Percentiles rank a stretch among this genome's conserved stretches.
These are phyloP conservation scores for Tetracladium setigerum DNA, from an alignment of 495 filamentous ascomycete species.

Conservation along the genomic window DNA sequence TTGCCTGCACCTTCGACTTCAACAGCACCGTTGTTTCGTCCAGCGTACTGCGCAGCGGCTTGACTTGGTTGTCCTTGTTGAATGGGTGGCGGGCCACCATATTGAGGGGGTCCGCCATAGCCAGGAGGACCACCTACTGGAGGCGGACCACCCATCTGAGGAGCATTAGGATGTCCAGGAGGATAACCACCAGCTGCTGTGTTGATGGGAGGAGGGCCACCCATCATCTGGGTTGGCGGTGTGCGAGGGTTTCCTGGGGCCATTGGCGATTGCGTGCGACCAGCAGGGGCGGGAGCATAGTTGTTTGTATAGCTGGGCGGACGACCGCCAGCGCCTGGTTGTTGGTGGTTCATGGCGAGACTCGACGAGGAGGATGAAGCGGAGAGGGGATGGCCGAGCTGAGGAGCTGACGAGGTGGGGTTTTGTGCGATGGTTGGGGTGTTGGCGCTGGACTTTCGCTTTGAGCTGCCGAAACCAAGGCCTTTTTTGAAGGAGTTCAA, in stretches of 20 bases:
- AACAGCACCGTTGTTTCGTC: conserved; percentile 45
- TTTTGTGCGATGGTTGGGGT: conserved; percentile 12
- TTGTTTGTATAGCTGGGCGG: conserved; percentile 71
- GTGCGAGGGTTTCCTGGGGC: conserved; percentile 39
- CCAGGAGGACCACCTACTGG: conserved; percentile 24
- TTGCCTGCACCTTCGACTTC: conserved; percentile 84
- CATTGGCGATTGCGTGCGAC: conserved; percentile 51
- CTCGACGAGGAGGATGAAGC: conserved; percentile 37
- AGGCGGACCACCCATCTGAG: conserved; percentile 42
- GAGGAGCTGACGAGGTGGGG: conserved; percentile 31
- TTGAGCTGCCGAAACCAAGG: conserved; percentile 34
- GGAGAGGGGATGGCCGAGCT: conserved; percentile 22
- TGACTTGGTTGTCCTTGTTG: conserved; percentile 23
- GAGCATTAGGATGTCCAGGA: conserved; percentile 39
- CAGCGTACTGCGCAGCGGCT: conserved; percentile 37
- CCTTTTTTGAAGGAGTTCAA: conserved; percentile 54
- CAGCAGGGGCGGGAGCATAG: conserved; percentile 36
- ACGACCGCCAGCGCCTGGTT: conserved; percentile 41
- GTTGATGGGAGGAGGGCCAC: conserved; percentile 67
- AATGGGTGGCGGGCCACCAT: conserved; percentile 14
- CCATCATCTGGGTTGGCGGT: conserved; percentile 54
- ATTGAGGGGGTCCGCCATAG: conserved; percentile 15
- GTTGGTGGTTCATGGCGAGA: conserved; percentile 46
- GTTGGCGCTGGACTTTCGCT: conserved; percentile 24
- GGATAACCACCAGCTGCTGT: conserved; percentile 49